Conservation (phyloP, 2,329 filamentous ascomycete genomes). For the Podosphaera fusca region DNA sequence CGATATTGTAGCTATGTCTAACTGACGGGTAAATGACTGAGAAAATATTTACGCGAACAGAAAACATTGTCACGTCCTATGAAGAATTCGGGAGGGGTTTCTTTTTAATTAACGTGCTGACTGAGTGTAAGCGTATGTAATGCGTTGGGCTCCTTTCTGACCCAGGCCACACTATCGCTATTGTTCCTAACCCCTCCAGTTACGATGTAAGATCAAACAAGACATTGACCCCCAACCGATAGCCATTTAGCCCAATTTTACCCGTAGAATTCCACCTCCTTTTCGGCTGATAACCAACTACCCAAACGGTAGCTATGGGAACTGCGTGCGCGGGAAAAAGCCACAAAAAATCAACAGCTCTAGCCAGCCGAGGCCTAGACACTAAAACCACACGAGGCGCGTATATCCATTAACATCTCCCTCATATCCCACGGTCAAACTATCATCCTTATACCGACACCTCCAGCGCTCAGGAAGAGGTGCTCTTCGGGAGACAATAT, state of each 20-base stretch:
- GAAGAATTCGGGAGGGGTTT: neutral
- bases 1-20: too few relatives aligned
- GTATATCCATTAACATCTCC: too few relatives aligned
- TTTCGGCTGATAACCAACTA: neutral
- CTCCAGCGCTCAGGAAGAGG: too few relatives aligned
- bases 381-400: neutral
- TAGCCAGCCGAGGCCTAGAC: neutral
- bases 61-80: neutral
- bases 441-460: too few relatives aligned
- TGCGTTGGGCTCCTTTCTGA: neutral
- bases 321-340: neutral
- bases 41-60: neutral
- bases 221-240: neutral
- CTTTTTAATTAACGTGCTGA: neutral
- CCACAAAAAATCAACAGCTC: neutral
- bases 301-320: neutral
- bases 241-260: neutral
- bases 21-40: neutral
- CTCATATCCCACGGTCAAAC: too few relatives aligned
- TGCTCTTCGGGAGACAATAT: too few relatives aligned
- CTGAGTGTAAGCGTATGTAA: neutral
- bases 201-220: neutral
- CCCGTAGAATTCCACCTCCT: neutral
- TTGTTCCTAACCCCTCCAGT: neutral
- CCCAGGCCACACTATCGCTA: neutral